phyloP scores from a whole-genome alignment of 2,329 filamentous ascomycete species.

The Calcarisporium arbuscula region DNA sequence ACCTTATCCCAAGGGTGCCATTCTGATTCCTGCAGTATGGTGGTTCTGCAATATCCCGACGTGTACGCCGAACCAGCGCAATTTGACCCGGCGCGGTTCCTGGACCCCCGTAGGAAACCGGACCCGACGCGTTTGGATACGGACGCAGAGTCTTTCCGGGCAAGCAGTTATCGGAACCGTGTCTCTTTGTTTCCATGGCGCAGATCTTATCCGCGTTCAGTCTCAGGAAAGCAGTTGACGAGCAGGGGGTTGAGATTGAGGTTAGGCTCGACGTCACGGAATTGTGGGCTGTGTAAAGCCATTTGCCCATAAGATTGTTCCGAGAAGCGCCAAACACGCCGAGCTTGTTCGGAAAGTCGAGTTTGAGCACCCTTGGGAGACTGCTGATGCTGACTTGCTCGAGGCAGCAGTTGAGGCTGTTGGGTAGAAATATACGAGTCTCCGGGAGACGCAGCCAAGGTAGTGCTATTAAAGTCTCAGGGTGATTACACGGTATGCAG shows the following conservation, averaged over 20 bases:
- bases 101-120: conserved; percentile 19
- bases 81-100: conserved; percentile 28
- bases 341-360: conserved; percentile 14
- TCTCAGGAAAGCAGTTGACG: conserved; percentile 18
- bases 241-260: conserved; percentile 13
- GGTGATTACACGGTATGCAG: too few relatives aligned
- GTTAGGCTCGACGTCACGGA: conserved; percentile 11
- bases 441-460: too few relatives aligned
- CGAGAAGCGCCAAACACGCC: conserved; percentile 12
- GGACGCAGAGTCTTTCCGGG: conserved; percentile 31
- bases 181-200: conserved; percentile 26
- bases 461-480: too few relatives aligned
- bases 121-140: conserved; percentile 29
- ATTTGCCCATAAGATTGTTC: conserved; percentile 13
- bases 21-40: conserved; percentile 19
- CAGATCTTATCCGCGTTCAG: conserved; percentile 40
- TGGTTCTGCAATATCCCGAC: conserved; percentile 57
- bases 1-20: conserved; percentile 21
- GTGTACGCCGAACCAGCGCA: conserved; percentile 44
- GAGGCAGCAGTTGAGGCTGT: too few relatives aligned
- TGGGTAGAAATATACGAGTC: too few relatives aligned
- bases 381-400: conserved; percentile 14
- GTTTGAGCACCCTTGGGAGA: conserved; percentile 17
- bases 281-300: conserved; percentile 11
- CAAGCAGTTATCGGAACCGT: conserved; percentile 21